Conservation (phyloP, 345 rosid species). For the Cardamine chenopodiifolia region DNA sequence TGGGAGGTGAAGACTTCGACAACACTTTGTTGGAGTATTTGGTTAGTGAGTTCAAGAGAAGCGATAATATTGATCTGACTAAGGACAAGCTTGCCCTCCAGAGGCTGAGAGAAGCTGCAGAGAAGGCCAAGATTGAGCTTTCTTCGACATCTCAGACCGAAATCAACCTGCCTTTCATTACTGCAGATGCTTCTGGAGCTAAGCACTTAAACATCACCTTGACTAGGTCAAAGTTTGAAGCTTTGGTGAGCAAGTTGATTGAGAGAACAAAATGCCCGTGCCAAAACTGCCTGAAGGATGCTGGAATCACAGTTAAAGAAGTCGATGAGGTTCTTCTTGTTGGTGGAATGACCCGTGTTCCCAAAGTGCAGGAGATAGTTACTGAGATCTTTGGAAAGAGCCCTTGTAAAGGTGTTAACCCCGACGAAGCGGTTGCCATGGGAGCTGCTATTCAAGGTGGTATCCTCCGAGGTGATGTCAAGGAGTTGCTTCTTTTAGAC, state of each 20-base stretch:
- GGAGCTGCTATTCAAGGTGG: slow-evolving; percentile 61
- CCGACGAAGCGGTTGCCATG: slow-evolving; percentile 53
- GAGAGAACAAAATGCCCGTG: slow-evolving; percentile 48
- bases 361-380: slow-evolving; percentile 53
- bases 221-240: slow-evolving; percentile 52
- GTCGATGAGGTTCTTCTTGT: slow-evolving; percentile 53
- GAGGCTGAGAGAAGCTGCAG: slow-evolving; percentile 56
- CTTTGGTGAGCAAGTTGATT: slow-evolving; percentile 43
- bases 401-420: slow-evolving; percentile 55
- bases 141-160: slow-evolving; percentile 54
- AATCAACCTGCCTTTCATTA: slow-evolving; percentile 54
- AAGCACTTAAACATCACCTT: slow-evolving; percentile 53
- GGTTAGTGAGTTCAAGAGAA: slow-evolving; percentile 48
- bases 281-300: slow-evolving; percentile 54
- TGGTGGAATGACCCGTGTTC: slow-evolving; percentile 62
- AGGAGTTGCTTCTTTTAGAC: slow-evolving; percentile 52
- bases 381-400: slow-evolving; percentile 52
- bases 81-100: slow-evolving; percentile 57
- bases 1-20: slow-evolving; percentile 63
- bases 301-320: slow-evolving; percentile 46
- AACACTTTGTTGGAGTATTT: slow-evolving; percentile 50
- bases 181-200: slow-evolving; percentile 54
- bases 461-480: slow-evolving; percentile 56
- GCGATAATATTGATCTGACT: slow-evolving; percentile 48
- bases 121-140: slow-evolving; percentile 55